phyloP scores from a whole-genome alignment of 2,329 filamentous ascomycete genomes.

The Xylariales sp. region DNA sequence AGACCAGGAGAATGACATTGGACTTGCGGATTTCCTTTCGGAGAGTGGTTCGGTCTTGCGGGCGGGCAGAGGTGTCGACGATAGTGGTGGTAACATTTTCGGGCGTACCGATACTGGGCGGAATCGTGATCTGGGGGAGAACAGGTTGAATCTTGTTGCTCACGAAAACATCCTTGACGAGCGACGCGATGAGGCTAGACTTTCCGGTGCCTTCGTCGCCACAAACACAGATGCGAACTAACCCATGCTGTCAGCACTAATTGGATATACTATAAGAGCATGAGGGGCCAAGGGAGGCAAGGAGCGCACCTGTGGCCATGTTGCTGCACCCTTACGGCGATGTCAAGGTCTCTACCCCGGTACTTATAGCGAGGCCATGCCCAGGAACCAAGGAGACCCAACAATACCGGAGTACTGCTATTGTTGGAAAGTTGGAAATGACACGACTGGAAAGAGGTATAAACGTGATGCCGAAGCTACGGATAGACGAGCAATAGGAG shows the following conservation, averaged over 20 bases:
- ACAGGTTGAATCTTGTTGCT: conserved; percentile 95
- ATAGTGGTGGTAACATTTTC: conserved; percentile 98
- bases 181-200: conserved; percentile 90
- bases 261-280: conserved; percentile 4
- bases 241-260: conserved; percentile 16
- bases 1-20: conserved; percentile 96
- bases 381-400: conserved; percentile 4
- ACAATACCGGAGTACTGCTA: background rate
- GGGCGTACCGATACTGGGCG: conserved; percentile 89
- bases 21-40: conserved; percentile 96
- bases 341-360: conserved; percentile 21
- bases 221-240: conserved; percentile 93
- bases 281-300: conserved; percentile 13
- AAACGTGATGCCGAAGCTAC: background rate
- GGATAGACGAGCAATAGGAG: background rate
- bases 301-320: conserved; percentile 47
- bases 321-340: conserved; percentile 34
- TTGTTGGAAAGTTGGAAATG: conserved; percentile 3
- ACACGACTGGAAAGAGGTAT: background rate
- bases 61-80: conserved; percentile 95
- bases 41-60: conserved; percentile 89
- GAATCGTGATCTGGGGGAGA: conserved; percentile 93
- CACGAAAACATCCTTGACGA: conserved; percentile 97
- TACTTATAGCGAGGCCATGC: conserved; percentile 41
- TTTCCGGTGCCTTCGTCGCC: conserved; percentile 97